Base-by-base conservation (phyloP, 2,329 filamentous ascomycete genomes). In the Talaromyces piceae region DNA sequence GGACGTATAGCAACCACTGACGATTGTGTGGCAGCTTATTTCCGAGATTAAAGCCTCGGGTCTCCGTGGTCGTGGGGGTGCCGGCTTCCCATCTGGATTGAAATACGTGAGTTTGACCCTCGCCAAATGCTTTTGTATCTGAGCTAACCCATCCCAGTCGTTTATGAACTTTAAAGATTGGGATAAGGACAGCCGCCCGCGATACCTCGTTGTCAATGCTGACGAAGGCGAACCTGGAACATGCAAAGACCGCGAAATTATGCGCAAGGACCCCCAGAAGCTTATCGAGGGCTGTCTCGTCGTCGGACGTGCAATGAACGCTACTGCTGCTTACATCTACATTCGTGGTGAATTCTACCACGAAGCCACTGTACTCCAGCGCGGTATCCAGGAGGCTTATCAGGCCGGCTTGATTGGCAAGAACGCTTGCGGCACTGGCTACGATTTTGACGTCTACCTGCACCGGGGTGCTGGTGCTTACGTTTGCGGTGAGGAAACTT, bases 161-260 rank as follows among this genome's bases (percentile, higher is more conserved):
- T 98, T 98, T 74, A 98, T 98, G 93, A 98, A 98, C 80, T 91
- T 91, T 79, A 96, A 96, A 76, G 93, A 90, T 64, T 98, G 93
- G 93, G 91, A 98, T 65, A 95, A 98, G 76, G 93, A 97, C 71
- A 86, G 73, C 63, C 95, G 95, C 75, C 93, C 93, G 59, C 85
- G 93, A 65, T 98, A 98, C 68, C 79, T 98, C 50, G 91, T 98
- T 56, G 89, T 98, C 76, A 98, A 98, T 67, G 93, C 93, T 60
- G 93, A 98, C 71, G 93, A 98, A 77, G 93, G 93, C 66, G 93
- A 98, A 75, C 93, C 93, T 26, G 93, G 93, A 71, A 98, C 93
- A 49, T 98, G 93, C 84, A 98, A 98, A 78, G 93, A 98, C 73
- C 86, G 93, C 67, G 93, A 98, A 73, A 98, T 98, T 62, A 98